Percentiles rank a stretch among this genome's conserved stretches.
Conservation (phyloP, 768 basidiomycete genomes). For the Tricholoma sp. region DNA sequence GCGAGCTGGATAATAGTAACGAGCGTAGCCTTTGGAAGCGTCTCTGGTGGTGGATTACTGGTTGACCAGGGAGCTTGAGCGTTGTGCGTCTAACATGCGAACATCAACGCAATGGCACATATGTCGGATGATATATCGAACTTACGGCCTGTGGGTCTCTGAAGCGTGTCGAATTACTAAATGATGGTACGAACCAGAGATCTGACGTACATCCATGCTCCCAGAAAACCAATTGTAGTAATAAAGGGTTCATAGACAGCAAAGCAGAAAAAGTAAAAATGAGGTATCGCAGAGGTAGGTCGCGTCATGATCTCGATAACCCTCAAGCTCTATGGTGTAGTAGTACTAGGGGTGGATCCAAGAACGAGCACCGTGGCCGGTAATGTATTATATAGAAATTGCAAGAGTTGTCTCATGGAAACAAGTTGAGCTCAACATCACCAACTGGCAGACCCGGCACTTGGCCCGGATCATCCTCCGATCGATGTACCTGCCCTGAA, state of each 20-base stretch:
- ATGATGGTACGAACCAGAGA: not conserved
- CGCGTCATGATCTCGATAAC: conserved; percentile 24
- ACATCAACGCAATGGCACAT: not conserved
- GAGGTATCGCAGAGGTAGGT: conserved; percentile 59
- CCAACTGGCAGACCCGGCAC: too few species aligned
- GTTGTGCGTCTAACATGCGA: conserved; percentile 53
- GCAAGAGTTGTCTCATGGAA: not conserved
- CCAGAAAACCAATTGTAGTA: conserved; percentile 59
- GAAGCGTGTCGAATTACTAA: conserved; percentile 7
- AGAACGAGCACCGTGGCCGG: not conserved
- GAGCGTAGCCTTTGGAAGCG: conserved; percentile 54
- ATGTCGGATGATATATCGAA: conserved; percentile 5
- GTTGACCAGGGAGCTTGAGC: conserved; percentile 70
- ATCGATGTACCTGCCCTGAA: conserved; percentile 31
- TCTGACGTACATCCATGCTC: conserved; percentile 43
- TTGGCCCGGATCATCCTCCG: not conserved
- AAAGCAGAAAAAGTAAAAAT: conserved; percentile 69
- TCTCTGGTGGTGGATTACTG: conserved; percentile 38
- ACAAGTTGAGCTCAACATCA: not conserved
- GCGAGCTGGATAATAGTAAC: conserved; percentile 74
- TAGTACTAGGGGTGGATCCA: not conserved
- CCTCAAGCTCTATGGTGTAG: conserved; percentile 1
- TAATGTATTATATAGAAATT: not conserved
- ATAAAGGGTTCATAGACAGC: conserved; percentile 71
- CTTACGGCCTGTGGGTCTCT: conserved; percentile 63